These are phyloP conservation scores for Mollisiaceae sp. DNA, from an alignment of 2,329 filamentous ascomycete genomes.

Conservation along the genomic window DNA sequence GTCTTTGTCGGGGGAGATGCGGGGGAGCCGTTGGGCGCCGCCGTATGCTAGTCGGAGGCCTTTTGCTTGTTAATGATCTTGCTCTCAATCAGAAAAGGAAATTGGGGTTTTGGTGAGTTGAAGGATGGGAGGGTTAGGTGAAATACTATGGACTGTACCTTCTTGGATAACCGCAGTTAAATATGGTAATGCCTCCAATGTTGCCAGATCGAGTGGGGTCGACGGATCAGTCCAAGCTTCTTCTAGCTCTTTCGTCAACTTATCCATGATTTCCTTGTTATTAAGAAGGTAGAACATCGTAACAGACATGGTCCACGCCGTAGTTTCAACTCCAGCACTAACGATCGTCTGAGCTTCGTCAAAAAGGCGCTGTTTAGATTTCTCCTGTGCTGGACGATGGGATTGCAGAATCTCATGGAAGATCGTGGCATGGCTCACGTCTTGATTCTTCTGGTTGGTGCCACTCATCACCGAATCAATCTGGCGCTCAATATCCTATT, in stretches of 20 bases:
- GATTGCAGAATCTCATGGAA: slow-evolving; percentile 6
- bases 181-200: slow-evolving; percentile 39
- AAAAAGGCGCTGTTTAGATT: slow-evolving; percentile 2
- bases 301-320: slow-evolving; percentile 42
- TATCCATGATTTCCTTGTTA: slow-evolving; percentile 38
- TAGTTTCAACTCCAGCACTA: slow-evolving; percentile 34
- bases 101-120: slow-evolving; percentile 6
- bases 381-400: slow-evolving; percentile 15
- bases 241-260: slow-evolving; percentile 44
- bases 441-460: slow-evolving; percentile 3
- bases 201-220: slow-evolving; percentile 6
- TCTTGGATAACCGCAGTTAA: slow-evolving; percentile 42
- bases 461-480: neutral
- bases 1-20: slow-evolving; percentile 34
- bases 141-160: slow-evolving; percentile 25
- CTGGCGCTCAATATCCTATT: slow-evolving; percentile 4
- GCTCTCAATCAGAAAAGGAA: neutral
- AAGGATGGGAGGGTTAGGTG: slow-evolving; percentile 2
- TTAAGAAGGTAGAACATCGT: slow-evolving; percentile 45
- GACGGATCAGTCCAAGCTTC: slow-evolving; percentile 22
- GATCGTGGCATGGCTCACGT: neutral
- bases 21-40: slow-evolving; percentile 30
- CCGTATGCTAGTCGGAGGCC: slow-evolving; percentile 33
- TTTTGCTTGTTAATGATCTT: neutral
- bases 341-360: slow-evolving; percentile 42